Evolutionary conservation across 495 filamentous ascomycete genomes (phyloP).

Genomic region (Penicillium flavigenum): DNA sequence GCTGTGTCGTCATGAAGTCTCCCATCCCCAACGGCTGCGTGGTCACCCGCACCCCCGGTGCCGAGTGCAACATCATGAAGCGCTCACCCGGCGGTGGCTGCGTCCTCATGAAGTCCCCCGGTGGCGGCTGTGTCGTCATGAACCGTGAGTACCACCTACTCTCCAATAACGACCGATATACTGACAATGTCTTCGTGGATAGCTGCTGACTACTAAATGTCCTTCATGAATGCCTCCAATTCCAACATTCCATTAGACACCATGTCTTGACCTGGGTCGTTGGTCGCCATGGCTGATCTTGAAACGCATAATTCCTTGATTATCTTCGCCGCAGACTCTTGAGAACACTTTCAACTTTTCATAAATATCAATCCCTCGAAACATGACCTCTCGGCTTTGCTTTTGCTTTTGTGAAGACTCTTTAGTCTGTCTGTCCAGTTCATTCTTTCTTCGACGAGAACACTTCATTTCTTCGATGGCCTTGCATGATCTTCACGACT

Average conservation of each 20-base stretch:
- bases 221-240: slow-evolving; percentile 16
- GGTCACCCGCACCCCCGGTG: not conserved
- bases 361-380: slow-evolving; percentile 11
- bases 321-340: not conserved
- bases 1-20: slow-evolving; percentile 10
- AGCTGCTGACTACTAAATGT: slow-evolving; percentile 16
- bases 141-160: not conserved
- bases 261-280: slow-evolving; percentile 9
- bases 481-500: not conserved
- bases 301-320: slow-evolving; percentile 5
- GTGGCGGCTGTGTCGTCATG: slow-evolving; percentile 13
- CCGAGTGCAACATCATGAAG: slow-evolving; percentile 3
- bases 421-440: slow-evolving; percentile 16
- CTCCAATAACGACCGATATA: not conserved
- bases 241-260: slow-evolving; percentile 11
- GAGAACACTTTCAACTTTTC: slow-evolving; percentile 8
- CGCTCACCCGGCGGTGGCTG: slow-evolving; percentile 9
- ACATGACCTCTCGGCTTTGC: slow-evolving; percentile 11
- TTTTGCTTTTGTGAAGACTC: slow-evolving; percentile 21
- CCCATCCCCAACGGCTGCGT: not conserved
- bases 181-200: not conserved
- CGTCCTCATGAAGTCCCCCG: slow-evolving; percentile 9
- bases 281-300: slow-evolving; percentile 6
- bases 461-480: not conserved
- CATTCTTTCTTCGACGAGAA: slow-evolving; percentile 8